Conservation (phyloP, 2,329 filamentous ascomycete genomes). For the Penicillium thymicola region DNA sequence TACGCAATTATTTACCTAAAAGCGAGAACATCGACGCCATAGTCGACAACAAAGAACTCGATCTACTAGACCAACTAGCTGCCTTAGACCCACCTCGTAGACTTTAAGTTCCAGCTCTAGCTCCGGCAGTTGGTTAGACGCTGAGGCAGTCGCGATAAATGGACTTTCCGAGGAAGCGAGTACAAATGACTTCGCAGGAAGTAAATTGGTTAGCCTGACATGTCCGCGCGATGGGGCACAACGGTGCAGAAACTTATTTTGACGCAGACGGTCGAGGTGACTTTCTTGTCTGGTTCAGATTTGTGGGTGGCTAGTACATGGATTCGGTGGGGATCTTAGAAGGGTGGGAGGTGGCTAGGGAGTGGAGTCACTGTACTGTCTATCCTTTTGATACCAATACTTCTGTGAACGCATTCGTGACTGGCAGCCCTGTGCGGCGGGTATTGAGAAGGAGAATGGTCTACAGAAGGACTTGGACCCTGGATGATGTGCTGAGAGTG, state of each 20-base stretch:
- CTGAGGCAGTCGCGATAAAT: conserved; percentile 28
- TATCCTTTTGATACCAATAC: conserved; percentile 42
- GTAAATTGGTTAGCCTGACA: conserved; percentile 28
- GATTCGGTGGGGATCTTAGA: conserved; percentile 32
- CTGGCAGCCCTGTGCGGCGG: conserved; percentile 36
- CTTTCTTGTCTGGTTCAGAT: conserved; percentile 38
- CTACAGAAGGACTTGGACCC: conserved; percentile 30
- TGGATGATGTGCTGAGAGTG: conserved; percentile 36
- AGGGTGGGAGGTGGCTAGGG: conserved; percentile 34
- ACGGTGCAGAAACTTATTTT: conserved; percentile 37
- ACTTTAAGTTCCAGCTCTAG: conserved; percentile 37
- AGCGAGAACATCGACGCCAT: conserved; percentile 30
- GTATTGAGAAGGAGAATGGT: conserved; percentile 35
- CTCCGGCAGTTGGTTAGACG: conserved; percentile 36
- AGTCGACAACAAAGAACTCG: conserved; percentile 34
- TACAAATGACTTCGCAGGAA: conserved; percentile 25
- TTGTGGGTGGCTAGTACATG: conserved; percentile 29
- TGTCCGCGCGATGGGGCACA: conserved; percentile 27
- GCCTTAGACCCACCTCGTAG: conserved; percentile 29
- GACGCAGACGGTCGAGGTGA: conserved; percentile 39
- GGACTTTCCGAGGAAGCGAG: conserved; percentile 20
- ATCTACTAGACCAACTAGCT: conserved; percentile 23
- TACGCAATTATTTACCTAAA: not conserved
- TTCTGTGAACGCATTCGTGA: conserved; percentile 41
- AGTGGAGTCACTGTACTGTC: conserved; percentile 35